A percentile compares a stretch with the other conserved stretches of the same genome.
Evolutionary conservation across 139 green algal species (phyloP).

Genomic region (Chlamydomonas applanata): DNA sequence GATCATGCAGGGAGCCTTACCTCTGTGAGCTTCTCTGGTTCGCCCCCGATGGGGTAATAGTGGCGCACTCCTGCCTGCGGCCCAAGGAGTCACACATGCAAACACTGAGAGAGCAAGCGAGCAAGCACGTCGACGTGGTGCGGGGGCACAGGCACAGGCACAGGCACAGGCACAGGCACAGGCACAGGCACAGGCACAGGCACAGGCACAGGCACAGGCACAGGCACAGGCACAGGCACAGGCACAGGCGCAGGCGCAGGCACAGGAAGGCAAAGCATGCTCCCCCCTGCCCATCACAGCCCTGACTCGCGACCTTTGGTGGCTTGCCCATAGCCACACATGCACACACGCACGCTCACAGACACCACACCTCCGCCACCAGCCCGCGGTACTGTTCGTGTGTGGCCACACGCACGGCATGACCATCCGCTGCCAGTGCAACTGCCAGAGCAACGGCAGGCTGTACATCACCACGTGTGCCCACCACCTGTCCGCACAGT

Average conservation of each 20-base stretch:
- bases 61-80: background rate
- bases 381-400: conserved; percentile 48
- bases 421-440: conserved; percentile 42
- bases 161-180: too few species aligned
- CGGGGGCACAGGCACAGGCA: too few species aligned
- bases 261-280: too few species aligned
- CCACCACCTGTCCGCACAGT: conserved; percentile 37
- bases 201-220: too few species aligned
- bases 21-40: background rate
- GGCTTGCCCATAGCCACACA: too few species aligned
- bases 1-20: too few species aligned
- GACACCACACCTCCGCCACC: conserved; percentile 20
- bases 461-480: conserved; percentile 74
- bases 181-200: too few species aligned
- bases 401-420: conserved; percentile 50
- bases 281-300: too few species aligned
- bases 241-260: too few species aligned
- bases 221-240: too few species aligned
- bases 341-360: too few species aligned
- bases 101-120: conserved; percentile 58
- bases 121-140: conserved; percentile 28
- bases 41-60: background rate
- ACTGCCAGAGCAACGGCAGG: conserved; percentile 67
- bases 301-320: too few species aligned
- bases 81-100: background rate